Percentiles rank a stretch among this genome's conserved stretches.
Conservation (phyloP, 441 rosid genomes). For the Adansonia gregorii region DNA sequence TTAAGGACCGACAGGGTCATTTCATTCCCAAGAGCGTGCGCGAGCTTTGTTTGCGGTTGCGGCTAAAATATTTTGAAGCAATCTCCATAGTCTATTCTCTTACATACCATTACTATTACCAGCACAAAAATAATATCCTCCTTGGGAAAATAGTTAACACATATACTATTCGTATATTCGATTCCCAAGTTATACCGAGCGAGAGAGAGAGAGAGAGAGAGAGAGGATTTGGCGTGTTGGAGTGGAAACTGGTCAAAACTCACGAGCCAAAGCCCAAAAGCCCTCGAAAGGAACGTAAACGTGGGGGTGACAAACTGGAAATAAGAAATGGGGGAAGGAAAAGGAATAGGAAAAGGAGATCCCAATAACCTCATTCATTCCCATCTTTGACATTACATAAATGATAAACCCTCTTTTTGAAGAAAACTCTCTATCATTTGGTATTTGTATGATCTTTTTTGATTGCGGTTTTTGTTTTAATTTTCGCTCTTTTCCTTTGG, state of each 20-base stretch:
- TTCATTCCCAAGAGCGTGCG: conserved; percentile 21
- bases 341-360: background rate
- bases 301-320: background rate
- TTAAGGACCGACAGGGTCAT: background rate
- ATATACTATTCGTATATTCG: conserved; percentile 1
- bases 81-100: background rate
- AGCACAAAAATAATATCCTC: conserved; percentile 28
- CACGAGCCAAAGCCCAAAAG: conserved; percentile 17
- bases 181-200: conserved; percentile 2
- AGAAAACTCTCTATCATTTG: conserved; percentile 29
- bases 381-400: conserved; percentile 15
- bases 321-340: background rate
- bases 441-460: conserved; percentile 22
- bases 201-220: conserved; percentile 26
- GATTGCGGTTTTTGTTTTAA: conserved; percentile 31
- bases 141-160: conserved; percentile 33
- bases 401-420: conserved; percentile 10
- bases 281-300: conserved; percentile 25
- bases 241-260: conserved; percentile 29
- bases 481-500: conserved; percentile 22
- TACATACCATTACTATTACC: background rate
- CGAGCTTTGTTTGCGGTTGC: background rate
- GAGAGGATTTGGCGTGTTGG: conserved; percentile 41
- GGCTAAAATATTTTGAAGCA: background rate
- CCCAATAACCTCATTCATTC: background rate